Evolutionary conservation across 1,284 basidiomycete genomes (phyloP), one percentile per base, ranked within the genome.

Genomic region (Sparassis latifolia): DNA sequence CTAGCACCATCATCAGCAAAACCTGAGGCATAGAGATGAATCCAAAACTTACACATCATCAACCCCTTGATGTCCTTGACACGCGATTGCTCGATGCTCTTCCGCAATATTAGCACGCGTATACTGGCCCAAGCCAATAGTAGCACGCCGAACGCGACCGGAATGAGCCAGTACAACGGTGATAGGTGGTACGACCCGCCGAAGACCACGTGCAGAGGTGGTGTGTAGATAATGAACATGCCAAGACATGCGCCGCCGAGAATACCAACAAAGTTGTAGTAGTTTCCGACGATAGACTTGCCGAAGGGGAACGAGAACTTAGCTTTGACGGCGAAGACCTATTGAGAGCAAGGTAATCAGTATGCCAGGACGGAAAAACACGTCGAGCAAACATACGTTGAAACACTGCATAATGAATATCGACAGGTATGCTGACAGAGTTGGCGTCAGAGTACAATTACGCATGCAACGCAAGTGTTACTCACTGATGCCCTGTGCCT

Each of bases 331-430:
- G 82, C 82, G 58, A 82, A 86, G 30, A 84, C 77, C 78, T 20
- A 20, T 20, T 20, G 20, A 20, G 20, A 20, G 20, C 20, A 20
- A 20, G 20, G 20, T 20, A 20, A 20, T 20, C 20, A 20, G 20
- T 20, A 20, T 20, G 20, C 20, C 20, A 20, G 20, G 20, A 20
- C 20, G 20, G 20, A 20, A 20, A 20, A 20, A 20, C 20, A 20
- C 20, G 20, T 20, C 20, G 20, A 20, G 20, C 33, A 43, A 3
- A 58, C 74, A 30, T 56, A 80, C 81, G 60, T 86, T 85, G 71
- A 85, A 86, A 64, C 81, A 84, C 60, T 86, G 83, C 20, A 73
- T 75, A 55, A 85, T 80, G 68, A 84, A 84, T 35, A 86, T 72
- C 2, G 80, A 79, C 20, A 84, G 70, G 59, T 84, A 84, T n/a